Base-by-base conservation (phyloP, 495 filamentous ascomycete species). In the Bryoglossum gracile region DNA sequence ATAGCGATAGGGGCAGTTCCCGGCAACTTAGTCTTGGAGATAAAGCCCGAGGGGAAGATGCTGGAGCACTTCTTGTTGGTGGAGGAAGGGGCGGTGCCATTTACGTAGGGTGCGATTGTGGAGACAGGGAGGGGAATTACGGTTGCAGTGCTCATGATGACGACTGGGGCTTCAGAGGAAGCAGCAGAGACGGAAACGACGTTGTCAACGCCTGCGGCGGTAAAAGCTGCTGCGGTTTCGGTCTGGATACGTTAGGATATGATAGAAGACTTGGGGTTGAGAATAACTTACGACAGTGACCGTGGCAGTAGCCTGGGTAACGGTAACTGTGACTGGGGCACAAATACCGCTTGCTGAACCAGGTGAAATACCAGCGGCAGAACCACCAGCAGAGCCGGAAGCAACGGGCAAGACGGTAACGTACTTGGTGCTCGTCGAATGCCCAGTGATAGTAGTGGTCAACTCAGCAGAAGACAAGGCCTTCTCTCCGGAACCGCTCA, bases 201-300 rank as follows among this genome's bases (percentile, higher is more conserved):
- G n/a, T 21, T 19, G 34, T 22, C 32, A 8, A 26, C 34, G 8
- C 36, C 26, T 17, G 3, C 41, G 26, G 28, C 32, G 40, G 34
- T 39, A 37, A 43, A 42, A 37, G 58, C 37, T 23, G 46, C 39
- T 6, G 61, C 55, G 34, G 52, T 55, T 51, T 56, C 55, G 47
- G 52, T 49, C 36, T 48, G 49, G 50, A 33, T 33, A 45, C 24
- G 11, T 50, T 33, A 57, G 30, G 30, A 39, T 9, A 45, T 26
- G 36, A 42, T 22, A 14, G 13, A 58, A 50, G 25, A 21, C 13
- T 30, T 43, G 2, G 6, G 21, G 28, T 2, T 49, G 21, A 8
- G 40, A 51, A n/a, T 13, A 51, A 63, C 68, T 45, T 65, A 72
- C 71, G 50, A 69, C 66, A 48, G 70, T 70, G 61, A 71, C 62